Evolutionary conservation across 2,329 filamentous ascomycete species (phyloP), one percentile per base, ranked within the genome.

Genomic region (Aspergillus novofumigatus): DNA sequence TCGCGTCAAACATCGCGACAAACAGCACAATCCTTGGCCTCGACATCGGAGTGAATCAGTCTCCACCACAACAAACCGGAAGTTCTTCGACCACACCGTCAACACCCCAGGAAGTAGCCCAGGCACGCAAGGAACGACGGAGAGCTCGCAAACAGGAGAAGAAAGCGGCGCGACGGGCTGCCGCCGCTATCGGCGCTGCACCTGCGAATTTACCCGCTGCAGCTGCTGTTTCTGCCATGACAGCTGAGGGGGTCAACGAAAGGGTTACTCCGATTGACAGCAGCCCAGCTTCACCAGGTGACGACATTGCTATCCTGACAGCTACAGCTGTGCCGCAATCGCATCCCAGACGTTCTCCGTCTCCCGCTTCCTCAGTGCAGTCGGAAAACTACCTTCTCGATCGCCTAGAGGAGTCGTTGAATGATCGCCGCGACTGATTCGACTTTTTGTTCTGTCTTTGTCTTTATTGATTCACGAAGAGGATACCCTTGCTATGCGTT

Each of bases 311-410:
- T 23, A 20, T 47, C 8, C 4, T 20, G 14, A 50, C 21, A 45
- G 44, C 17, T 32, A 35, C 28, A 23, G 35, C 42, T 26, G 42
- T 10, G 47, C 35, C 23, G 28, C 44, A 32, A 50, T 17, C 23
- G 32, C 29, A 11, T 17, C 10, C 7, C n/a, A 53, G 51, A n/a
- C 58, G 58, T 8, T 61, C 64, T 2, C 54, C 62, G 4, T 67
- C 63, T 3, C 62, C 65, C 4, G 60, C 51, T 1, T 56, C 65
- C 20, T 63, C 65, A 5, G 53, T 53, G 1, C 56, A 55, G 21
- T 66, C 65, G 0, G 64, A 60, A 51, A 67, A 67, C 51, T 61
- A 53, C 11, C 65, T 68, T 38, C 51, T 68, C 20, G 65, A 68
- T 56, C 59, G 59, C 20, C 47, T 68, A 42, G 66, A 68, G 54